A percentile compares a stretch with the other conserved stretches of the same genome.
Conservation (phyloP, 1,284 basidiomycete genomes). For the Papiliotrema flavescens region DNA sequence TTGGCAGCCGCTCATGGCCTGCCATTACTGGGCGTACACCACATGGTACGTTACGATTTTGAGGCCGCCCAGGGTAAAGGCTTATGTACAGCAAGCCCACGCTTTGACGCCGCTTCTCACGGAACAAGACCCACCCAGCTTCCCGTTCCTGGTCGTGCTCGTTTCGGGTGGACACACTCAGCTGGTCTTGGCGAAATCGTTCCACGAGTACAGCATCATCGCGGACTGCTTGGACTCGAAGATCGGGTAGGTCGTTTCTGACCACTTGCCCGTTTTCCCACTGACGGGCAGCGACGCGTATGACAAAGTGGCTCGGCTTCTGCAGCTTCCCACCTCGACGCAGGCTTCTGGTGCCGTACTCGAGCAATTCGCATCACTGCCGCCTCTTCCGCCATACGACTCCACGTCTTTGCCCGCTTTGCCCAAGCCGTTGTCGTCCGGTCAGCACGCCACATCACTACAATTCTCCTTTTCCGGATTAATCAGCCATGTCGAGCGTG, state of each 20-base stretch:
- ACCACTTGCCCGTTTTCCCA: background rate
- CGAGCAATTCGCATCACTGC: slow-evolving; percentile 57
- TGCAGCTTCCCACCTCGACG: slow-evolving; percentile 60
- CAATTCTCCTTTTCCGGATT: slow-evolving; percentile 74
- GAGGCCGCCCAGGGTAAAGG: background rate
- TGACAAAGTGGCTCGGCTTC: slow-evolving; percentile 71
- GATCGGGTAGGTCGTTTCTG: slow-evolving; percentile 55
- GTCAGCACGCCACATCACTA: slow-evolving; percentile 34
- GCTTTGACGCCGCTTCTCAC: slow-evolving; percentile 81
- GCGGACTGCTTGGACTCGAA: slow-evolving; percentile 72
- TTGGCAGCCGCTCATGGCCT: slow-evolving; percentile 71
- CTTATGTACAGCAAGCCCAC: slow-evolving; percentile 75
- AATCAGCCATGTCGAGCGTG: slow-evolving; percentile 57
- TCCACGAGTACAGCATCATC: slow-evolving; percentile 63
- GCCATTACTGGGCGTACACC: slow-evolving; percentile 84
- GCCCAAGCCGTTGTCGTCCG: slow-evolving; percentile 54
- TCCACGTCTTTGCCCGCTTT: slow-evolving; percentile 50
- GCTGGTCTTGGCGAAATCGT: slow-evolving; percentile 66
- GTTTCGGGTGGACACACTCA: slow-evolving; percentile 89
- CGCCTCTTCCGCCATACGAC: slow-evolving; percentile 26
- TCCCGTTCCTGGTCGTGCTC: slow-evolving; percentile 82
- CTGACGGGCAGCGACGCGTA: slow-evolving; percentile 57
- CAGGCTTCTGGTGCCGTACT: slow-evolving; percentile 70
- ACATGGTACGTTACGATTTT: slow-evolving; percentile 64
- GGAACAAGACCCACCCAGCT: slow-evolving; percentile 56